phyloP scores from a whole-genome alignment of 306 rosid genomes.

The Delonix regia region DNA sequence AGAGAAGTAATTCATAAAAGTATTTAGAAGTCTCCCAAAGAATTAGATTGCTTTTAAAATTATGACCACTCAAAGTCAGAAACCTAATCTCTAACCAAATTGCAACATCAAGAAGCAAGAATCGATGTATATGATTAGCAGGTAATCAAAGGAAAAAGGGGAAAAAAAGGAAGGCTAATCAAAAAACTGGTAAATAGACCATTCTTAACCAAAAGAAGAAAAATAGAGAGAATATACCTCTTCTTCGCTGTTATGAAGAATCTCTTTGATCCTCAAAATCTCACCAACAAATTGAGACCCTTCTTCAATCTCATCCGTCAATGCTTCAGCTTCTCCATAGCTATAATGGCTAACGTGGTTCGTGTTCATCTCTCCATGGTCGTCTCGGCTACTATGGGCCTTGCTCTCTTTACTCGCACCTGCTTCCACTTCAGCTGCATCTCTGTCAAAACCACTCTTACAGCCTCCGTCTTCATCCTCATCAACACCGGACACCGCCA shows the following conservation, averaged over 20 bases:
- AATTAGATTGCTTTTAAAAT: conserved; percentile 11
- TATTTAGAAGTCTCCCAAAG: background rate
- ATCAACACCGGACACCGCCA: conserved; percentile 45
- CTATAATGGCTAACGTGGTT: conserved; percentile 63
- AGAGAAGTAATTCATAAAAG: too few species aligned
- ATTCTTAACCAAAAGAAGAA: background rate
- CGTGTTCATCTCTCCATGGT: conserved; percentile 49
- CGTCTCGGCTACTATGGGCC: conserved; percentile 58
- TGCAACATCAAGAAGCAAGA: conserved; percentile 20
- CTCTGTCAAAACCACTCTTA: conserved; percentile 50
- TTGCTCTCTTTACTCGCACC: conserved; percentile 93
- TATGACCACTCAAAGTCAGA: conserved; percentile 4
- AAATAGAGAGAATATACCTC: conserved; percentile 44
- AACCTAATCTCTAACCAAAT: conserved; percentile 2
- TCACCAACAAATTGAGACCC: conserved; percentile 65
- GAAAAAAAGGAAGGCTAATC: background rate
- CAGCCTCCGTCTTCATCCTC: conserved; percentile 36
- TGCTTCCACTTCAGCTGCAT: conserved; percentile 49
- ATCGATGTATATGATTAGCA: conserved; percentile 1
- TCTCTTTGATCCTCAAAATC: conserved; percentile 73
- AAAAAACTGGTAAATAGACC: background rate
- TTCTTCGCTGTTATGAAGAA: conserved; percentile 47
- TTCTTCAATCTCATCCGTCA: conserved; percentile 88
- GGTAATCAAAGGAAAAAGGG: background rate
- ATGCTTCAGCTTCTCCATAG: conserved; percentile 88